Conservation (phyloP, 345 rosid species). For the Mangifera indica region DNA sequence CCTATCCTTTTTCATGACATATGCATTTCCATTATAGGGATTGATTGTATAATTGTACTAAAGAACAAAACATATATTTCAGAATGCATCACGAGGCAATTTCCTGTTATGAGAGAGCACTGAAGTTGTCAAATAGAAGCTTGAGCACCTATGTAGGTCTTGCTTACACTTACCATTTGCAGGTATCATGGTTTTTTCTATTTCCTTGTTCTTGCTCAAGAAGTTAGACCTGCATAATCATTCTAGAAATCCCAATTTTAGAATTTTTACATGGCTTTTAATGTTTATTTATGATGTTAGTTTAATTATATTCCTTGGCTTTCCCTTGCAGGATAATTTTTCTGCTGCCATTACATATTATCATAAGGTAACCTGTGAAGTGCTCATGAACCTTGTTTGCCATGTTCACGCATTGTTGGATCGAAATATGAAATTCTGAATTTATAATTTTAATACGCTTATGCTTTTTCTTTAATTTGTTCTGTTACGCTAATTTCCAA, state of each 20-base stretch:
- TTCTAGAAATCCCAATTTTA: not conserved
- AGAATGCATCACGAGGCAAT: constrained; percentile 77
- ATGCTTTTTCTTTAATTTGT: not conserved
- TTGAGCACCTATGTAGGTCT: constrained; percentile 94
- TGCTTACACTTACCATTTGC: constrained; percentile 93
- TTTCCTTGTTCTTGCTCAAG: not conserved
- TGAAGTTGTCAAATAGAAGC: constrained; percentile 72
- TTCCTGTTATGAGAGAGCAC: constrained; percentile 76
- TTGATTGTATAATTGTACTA: not conserved
- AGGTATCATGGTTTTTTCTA: constrained; percentile 44
- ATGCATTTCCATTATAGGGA: not conserved
- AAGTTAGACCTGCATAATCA: too few species aligned
- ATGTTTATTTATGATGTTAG: not conserved
- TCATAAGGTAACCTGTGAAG: constrained; percentile 58
- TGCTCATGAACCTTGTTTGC: not conserved
- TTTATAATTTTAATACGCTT: not conserved
- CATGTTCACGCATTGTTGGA: not conserved
- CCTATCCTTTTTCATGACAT: not conserved
- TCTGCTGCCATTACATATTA: constrained; percentile 76
- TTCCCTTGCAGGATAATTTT: constrained; percentile 63
- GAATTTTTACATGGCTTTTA: not conserved
- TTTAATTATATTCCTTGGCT: constrained; percentile 5
- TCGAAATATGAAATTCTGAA: not conserved
- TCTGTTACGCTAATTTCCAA: constrained; percentile 4
- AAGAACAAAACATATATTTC: constrained; percentile 14